Evolutionary conservation across 1,139 yeast genomes (phyloP).

Genomic region (Yamadazyma membranifaciens): DNA sequence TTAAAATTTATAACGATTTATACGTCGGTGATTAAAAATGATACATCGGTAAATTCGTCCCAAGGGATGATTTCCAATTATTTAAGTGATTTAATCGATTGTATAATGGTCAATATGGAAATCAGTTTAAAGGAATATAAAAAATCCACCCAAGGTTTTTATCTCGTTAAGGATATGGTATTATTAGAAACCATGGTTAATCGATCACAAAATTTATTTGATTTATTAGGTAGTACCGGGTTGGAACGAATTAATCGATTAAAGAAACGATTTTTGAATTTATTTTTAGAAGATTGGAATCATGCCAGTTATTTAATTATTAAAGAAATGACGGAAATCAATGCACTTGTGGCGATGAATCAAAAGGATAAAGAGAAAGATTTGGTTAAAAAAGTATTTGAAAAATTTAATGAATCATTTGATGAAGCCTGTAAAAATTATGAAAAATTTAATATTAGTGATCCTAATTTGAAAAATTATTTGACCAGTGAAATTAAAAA

Average conservation of each 20-base stretch:
- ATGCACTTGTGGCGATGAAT: conserved; percentile 27
- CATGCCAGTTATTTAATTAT: conserved; percentile 71
- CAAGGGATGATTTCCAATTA: conserved; percentile 52
- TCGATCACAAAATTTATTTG: conserved; percentile 51
- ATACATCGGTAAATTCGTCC: conserved; percentile 28
- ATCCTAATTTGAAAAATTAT: conserved; percentile 58
- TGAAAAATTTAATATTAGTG: conserved; percentile 63
- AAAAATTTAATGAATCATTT: conserved; percentile 76
- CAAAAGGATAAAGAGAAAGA: conserved; percentile 65
- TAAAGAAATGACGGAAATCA: conserved; percentile 62
- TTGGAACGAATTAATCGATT: conserved; percentile 63
- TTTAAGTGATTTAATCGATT: conserved; percentile 74
- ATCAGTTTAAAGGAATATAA: conserved; percentile 49
- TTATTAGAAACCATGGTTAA: conserved; percentile 73
- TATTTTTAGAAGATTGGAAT: conserved; percentile 84
- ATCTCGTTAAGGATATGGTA: conserved; percentile 68
- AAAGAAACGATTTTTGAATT: conserved; percentile 71
- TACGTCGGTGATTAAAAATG: conserved; percentile 44
- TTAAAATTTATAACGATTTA: conserved; percentile 51
- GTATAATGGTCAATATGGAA: conserved; percentile 60
- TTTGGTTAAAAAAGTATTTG: conserved; percentile 80
- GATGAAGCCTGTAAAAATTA: conserved; percentile 69
- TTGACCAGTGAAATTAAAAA: conserved; percentile 65
- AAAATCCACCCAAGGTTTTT: conserved; percentile 64
- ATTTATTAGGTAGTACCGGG: conserved; percentile 64